These are phyloP conservation scores for Astrothelium macrocarpum DNA, from an alignment of 495 filamentous ascomycete genomes.

Conservation along the genomic window DNA sequence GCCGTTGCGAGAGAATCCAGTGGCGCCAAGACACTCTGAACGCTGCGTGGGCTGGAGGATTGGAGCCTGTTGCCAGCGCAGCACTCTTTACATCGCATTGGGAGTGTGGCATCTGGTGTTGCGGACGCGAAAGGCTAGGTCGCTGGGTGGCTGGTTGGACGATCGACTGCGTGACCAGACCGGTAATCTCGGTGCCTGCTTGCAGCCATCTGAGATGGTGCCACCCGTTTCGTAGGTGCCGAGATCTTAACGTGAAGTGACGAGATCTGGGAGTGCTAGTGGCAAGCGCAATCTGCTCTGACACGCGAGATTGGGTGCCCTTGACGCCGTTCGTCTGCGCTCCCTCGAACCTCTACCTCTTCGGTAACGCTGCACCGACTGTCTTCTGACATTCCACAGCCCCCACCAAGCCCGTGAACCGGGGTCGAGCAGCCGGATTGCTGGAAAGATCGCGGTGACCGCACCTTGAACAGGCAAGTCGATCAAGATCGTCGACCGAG, in stretches of 20 bases:
- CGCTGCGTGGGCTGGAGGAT: not conserved
- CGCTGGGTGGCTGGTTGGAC: not conserved
- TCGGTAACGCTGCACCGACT: not conserved
- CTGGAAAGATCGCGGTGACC: not conserved
- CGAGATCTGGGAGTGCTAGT: conserved; percentile 1
- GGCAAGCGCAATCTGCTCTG: not conserved
- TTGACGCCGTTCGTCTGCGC: not conserved
- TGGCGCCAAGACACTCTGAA: too few relatives aligned
- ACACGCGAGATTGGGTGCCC: not conserved
- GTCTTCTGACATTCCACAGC: not conserved
- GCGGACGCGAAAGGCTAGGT: not conserved
- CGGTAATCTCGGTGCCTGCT: not conserved
- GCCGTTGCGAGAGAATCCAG: too few relatives aligned
- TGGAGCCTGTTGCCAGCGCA: not conserved
- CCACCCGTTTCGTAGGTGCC: not conserved
- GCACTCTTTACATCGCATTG: not conserved
- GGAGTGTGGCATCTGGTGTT: not conserved
- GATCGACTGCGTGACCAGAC: conserved; percentile 3
- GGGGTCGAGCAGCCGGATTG: not conserved
- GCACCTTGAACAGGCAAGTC: not conserved
- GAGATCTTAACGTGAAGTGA: not conserved
- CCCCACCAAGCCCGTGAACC: not conserved
- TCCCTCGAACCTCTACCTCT: not conserved
- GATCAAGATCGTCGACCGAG: not conserved
- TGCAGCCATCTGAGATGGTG: not conserved